Percentiles rank a stretch among this genome's conserved stretches.
phyloP scores from a whole-genome alignment of 2,329 filamentous ascomycete genomes.

The Chaetothyriales sp. region DNA sequence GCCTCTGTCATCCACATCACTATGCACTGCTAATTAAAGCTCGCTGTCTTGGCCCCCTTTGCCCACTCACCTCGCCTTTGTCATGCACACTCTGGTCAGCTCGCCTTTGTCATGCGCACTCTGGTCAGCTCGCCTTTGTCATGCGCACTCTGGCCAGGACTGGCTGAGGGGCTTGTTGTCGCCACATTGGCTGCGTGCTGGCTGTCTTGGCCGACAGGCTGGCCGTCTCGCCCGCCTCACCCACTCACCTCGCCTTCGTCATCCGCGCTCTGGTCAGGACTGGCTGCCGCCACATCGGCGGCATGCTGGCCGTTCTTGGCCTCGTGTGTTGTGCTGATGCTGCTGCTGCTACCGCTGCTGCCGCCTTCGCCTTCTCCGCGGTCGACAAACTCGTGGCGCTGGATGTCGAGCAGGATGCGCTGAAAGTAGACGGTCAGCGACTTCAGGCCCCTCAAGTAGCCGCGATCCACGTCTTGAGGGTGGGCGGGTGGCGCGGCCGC shows the following conservation, averaged over 20 bases:
- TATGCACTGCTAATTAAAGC: not conserved
- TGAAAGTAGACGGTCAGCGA: slow-evolving; percentile 74
- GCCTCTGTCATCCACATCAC: too few species aligned
- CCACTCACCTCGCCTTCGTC: not conserved
- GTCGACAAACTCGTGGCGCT: slow-evolving; percentile 30
- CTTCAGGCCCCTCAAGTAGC: slow-evolving; percentile 73
- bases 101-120: too few species aligned
- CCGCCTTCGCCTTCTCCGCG: slow-evolving; percentile 30
- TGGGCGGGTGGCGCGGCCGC: slow-evolving; percentile 65
- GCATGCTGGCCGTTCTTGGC: not conserved
- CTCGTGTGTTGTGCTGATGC: slow-evolving; percentile 17
- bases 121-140: too few species aligned
- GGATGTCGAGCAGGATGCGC: slow-evolving; percentile 68
- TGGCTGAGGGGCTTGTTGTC: too few species aligned
- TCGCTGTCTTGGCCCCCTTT: not conserved
- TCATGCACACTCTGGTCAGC: not conserved
- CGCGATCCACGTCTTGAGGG: slow-evolving; percentile 67
- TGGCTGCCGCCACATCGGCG: not conserved
- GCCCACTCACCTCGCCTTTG: not conserved
- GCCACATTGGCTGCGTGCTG: too few species aligned
- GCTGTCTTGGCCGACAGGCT: not conserved
- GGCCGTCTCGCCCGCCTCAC: not conserved
- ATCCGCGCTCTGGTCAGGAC: not conserved
- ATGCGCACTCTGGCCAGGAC: too few species aligned
- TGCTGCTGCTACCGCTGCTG: too few species aligned